Percentiles rank a stretch among this genome's conserved stretches.
These are phyloP conservation scores for Rosa chinensis DNA, from an alignment of 306 rosid genomes.

Conservation along the genomic window DNA sequence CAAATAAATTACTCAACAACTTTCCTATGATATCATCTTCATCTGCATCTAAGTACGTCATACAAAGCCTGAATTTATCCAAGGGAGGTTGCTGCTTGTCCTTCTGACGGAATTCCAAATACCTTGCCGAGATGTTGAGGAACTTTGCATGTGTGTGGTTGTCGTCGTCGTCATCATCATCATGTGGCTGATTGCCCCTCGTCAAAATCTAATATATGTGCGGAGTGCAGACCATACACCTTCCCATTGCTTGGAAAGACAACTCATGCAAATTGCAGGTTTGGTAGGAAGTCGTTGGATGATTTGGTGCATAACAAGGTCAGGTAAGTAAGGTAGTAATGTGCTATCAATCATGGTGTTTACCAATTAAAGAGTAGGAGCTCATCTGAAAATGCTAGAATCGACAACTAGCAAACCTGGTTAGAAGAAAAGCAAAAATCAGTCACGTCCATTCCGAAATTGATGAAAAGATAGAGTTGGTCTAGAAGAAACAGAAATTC, in stretches of 20 bases:
- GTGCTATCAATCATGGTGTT: neutral
- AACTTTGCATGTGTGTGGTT: neutral
- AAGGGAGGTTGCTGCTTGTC: neutral
- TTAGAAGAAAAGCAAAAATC: too few species aligned
- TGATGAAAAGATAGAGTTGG: too few species aligned
- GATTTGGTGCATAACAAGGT: slow-evolving; percentile 7
- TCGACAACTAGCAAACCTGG: too few species aligned
- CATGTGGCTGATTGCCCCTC: neutral
- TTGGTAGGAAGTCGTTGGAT: neutral
- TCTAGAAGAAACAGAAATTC: too few species aligned
- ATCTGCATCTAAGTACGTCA: neutral
- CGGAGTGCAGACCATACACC: neutral
- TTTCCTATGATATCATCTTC: neutral
- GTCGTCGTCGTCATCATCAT: neutral
- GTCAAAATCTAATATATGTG: neutral
- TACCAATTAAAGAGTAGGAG: too few species aligned
- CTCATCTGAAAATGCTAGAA: too few species aligned
- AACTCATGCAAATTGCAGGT: neutral
- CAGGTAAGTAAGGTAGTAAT: neutral
- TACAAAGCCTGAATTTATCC: neutral
- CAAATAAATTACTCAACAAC: neutral
- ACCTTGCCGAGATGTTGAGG: neutral
- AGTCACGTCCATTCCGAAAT: too few species aligned
- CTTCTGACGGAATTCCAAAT: neutral
- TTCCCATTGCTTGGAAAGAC: neutral